phyloP scores from a whole-genome alignment of 2,329 filamentous ascomycete genomes.

The Monosporascus ibericus region DNA sequence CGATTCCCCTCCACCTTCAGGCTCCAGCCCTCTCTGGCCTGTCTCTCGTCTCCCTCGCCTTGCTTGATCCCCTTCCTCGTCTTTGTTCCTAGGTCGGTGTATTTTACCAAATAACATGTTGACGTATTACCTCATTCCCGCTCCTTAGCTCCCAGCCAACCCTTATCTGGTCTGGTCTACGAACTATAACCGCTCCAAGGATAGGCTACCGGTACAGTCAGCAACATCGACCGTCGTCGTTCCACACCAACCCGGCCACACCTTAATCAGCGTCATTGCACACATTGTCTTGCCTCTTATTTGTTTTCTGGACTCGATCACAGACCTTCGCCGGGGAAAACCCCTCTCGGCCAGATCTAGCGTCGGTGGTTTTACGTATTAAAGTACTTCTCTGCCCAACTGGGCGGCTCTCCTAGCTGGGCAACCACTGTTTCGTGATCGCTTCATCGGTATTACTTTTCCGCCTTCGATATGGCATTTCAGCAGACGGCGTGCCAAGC shows the following conservation, averaged over 20 bases:
- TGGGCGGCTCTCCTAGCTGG: conserved; percentile 7
- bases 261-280: background rate
- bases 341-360: background rate
- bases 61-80: background rate
- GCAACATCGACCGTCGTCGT: background rate
- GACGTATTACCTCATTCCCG: background rate
- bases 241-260: background rate
- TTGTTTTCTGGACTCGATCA: background rate
- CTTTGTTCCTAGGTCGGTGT: background rate
- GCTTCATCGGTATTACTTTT: conserved; percentile 16
- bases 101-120: background rate
- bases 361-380: too few species aligned
- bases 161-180: background rate
- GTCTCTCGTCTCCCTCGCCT: background rate
- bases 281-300: background rate
- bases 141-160: background rate
- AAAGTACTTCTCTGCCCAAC: background rate
- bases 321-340: background rate
- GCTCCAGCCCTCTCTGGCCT: background rate
- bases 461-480: conserved; percentile 44
- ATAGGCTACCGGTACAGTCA: background rate
- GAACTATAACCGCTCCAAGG: too few species aligned
- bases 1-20: background rate
- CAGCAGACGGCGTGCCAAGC: conserved; percentile 52
- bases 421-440: conserved; percentile 18